Conservation (phyloP, 768 basidiomycete genomes). For the Lactifluus volemus region DNA sequence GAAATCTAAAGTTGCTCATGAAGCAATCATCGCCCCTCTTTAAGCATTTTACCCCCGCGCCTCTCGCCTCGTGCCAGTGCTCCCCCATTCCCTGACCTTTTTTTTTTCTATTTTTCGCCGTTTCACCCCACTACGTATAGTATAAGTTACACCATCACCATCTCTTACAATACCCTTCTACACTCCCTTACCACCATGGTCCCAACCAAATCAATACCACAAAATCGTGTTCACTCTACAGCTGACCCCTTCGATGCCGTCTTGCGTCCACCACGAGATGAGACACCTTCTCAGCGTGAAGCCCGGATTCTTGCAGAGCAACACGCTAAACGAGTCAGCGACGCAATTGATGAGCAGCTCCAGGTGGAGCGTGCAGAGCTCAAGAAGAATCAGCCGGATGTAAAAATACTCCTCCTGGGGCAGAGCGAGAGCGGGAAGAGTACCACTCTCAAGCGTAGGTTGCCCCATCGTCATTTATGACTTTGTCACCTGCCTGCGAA, state of each 20-base stretch:
- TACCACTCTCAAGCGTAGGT: conserved; percentile 80
- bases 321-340: conserved; percentile 66
- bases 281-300: conserved; percentile 60
- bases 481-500: not conserved
- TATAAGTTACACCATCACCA: no score
- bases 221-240: conserved; percentile 30
- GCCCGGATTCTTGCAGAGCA: conserved; percentile 54
- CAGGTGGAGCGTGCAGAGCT: conserved; percentile 52
- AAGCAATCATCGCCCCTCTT: no score
- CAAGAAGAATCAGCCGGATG: conserved; percentile 51
- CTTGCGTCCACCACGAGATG: conserved; percentile 62
- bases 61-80: no score
- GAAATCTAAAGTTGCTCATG: no score
- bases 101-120: no score
- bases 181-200: conserved; percentile 7
- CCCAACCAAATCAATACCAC: conserved; percentile 6
- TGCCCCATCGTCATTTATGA: conserved; percentile 18
- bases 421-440: conserved; percentile 90
- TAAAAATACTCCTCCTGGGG: conserved; percentile 73
- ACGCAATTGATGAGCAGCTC: conserved; percentile 74
- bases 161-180: not conserved
- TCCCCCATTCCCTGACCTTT: no score
- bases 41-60: no score
- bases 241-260: conserved; percentile 67
- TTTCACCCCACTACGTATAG: no score